phyloP scores from a whole-genome alignment of 2,329 filamentous ascomycete genomes.

The Talaromyces islandicus region DNA sequence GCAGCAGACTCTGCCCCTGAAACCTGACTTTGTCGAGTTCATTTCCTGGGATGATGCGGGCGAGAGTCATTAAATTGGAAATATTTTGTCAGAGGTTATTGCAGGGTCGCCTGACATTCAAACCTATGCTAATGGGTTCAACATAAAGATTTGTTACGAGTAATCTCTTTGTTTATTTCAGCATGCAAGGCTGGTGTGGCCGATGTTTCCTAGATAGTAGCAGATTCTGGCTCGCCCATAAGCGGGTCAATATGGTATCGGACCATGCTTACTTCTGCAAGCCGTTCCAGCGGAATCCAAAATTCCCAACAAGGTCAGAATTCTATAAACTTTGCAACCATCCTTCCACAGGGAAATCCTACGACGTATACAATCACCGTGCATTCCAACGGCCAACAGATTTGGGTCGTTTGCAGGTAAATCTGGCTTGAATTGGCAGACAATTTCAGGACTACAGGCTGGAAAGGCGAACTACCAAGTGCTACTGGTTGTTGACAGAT shows the following conservation, averaged over 20 bases:
- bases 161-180: constrained; percentile 2
- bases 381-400: not conserved
- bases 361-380: constrained; percentile 1
- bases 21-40: constrained; percentile 6
- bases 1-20: not conserved
- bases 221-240: not conserved
- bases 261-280: constrained; percentile 2
- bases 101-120: not conserved
- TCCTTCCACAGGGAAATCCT: not conserved
- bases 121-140: constrained; percentile 3
- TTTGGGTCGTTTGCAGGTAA: constrained; percentile 1
- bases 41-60: constrained; percentile 9
- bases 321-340: constrained; percentile 4
- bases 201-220: not conserved
- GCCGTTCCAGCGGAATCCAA: constrained; percentile 2
- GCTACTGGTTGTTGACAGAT: not conserved
- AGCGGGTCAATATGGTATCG: constrained; percentile 5
- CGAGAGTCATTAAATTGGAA: constrained; percentile 7
- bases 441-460: not conserved
- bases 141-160: constrained; percentile 5
- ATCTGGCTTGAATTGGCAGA: constrained; percentile 2
- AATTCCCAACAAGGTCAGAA: constrained; percentile 2
- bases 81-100: constrained; percentile 5
- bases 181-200: constrained; percentile 5
- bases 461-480: not conserved